A percentile compares a stretch with the other conserved stretches of the same genome.
Conservation (phyloP, 2,329 filamentous ascomycete genomes). For the Monilinia laxa region DNA sequence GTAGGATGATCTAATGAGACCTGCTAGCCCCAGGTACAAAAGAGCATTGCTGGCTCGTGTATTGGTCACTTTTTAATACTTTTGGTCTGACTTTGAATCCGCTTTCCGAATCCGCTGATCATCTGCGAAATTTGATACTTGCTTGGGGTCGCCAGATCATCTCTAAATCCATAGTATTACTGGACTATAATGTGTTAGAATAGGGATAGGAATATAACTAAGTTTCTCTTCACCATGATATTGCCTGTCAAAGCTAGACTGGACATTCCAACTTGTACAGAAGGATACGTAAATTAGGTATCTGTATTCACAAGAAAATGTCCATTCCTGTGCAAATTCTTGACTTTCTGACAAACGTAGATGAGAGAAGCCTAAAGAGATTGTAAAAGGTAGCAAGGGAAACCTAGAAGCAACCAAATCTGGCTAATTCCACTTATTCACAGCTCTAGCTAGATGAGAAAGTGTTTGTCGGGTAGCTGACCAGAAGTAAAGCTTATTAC, state of each 20-base stretch:
- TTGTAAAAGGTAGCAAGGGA: neutral
- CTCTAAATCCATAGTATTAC: no score
- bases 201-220: no score
- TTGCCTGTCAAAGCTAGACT: no score
- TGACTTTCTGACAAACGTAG: neutral
- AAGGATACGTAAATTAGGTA: no score
- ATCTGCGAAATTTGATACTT: neutral
- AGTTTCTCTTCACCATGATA: no score
- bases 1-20: neutral
- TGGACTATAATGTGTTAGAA: no score
- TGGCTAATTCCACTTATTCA: neutral
- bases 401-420: neutral
- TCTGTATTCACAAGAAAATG: neutral
- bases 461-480: neutral
- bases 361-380: neutral
- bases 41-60: neutral
- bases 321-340: neutral
- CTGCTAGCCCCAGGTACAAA: neutral
- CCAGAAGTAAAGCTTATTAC: neutral
- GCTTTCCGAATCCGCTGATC: neutral
- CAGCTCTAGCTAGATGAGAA: neutral
- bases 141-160: no score
- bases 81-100: no score
- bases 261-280: no score
- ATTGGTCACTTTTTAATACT: neutral